These are phyloP conservation scores for Barnettozyma wickerhamii DNA, from an alignment of 805 yeast species.

Conservation along the genomic window DNA sequence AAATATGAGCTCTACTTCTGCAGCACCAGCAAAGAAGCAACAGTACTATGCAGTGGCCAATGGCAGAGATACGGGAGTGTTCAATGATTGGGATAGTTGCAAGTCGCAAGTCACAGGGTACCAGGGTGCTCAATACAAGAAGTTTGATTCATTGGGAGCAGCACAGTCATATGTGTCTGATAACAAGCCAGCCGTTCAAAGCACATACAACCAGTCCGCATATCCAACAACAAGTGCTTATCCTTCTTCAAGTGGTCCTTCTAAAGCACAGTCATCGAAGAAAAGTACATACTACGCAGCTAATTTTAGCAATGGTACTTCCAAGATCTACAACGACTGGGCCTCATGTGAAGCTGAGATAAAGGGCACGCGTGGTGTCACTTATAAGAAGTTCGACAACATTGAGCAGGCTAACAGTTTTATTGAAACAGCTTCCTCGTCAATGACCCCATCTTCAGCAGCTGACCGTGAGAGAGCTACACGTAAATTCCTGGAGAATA, in stretches of 20 bases:
- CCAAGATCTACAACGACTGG: conserved; percentile 30
- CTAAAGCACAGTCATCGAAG: too few species aligned
- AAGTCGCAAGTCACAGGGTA: conserved; percentile 46
- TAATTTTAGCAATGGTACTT: conserved; percentile 24
- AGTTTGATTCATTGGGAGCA: conserved; percentile 37
- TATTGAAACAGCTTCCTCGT: conserved; percentile 5
- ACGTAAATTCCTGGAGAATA: background rate
- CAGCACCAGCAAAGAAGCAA: background rate
- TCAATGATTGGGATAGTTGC: conserved; percentile 54
- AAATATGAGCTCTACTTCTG: background rate
- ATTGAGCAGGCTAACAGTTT: conserved; percentile 12
- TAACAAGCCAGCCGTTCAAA: background rate
- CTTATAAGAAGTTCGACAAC: conserved; percentile 38
- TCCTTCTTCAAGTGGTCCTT: background rate
- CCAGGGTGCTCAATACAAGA: conserved; percentile 31
- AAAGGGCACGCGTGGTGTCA: conserved; percentile 32
- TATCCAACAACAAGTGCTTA: background rate
- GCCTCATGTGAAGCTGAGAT: conserved; percentile 28
- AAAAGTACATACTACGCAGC: conserved; percentile 28
- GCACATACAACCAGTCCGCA: too few species aligned
- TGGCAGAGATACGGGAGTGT: conserved; percentile 57
- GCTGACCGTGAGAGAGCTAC: background rate
- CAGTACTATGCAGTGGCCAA: conserved; percentile 49
- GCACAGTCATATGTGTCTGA: conserved; percentile 43
- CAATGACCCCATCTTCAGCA: background rate